These are phyloP conservation scores for Drechslera avenae DNA, from an alignment of 2,329 filamentous ascomycete species.

Conservation along the genomic window DNA sequence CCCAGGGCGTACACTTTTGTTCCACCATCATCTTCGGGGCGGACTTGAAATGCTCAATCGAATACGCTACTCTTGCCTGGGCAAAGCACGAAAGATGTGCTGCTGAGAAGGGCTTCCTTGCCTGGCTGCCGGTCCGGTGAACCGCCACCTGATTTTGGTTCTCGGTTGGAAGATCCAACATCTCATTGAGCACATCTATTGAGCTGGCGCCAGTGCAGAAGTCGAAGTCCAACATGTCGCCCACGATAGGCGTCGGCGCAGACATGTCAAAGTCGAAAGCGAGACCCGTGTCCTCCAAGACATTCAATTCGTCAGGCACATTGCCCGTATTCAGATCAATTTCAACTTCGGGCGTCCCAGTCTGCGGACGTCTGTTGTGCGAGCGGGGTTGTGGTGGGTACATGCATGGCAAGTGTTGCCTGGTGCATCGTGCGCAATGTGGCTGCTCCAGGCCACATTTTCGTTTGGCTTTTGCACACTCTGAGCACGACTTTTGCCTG, in stretches of 20 bases:
- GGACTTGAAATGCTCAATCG: slow-evolving; percentile 34
- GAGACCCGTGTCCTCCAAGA: slow-evolving; percentile 14
- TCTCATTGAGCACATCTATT: slow-evolving; percentile 54
- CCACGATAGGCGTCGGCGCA: slow-evolving; percentile 4
- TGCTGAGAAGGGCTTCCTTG: slow-evolving; percentile 12
- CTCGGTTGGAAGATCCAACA: slow-evolving; percentile 5
- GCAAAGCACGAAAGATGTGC: slow-evolving; percentile 26
- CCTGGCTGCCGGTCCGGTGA: not conserved
- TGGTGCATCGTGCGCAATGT: slow-evolving; percentile 59
- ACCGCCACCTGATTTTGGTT: slow-evolving; percentile 1
- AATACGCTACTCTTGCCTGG: slow-evolving; percentile 32
- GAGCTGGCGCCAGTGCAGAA: slow-evolving; percentile 51
- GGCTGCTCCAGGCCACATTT: slow-evolving; percentile 61
- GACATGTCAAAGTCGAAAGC: slow-evolving; percentile 14
- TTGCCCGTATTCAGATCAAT: slow-evolving; percentile 26
- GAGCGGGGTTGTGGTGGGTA: slow-evolving; percentile 44
- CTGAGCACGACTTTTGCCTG: slow-evolving; percentile 61
- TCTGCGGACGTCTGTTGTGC: not conserved
- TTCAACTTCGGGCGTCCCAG: slow-evolving; percentile 2
- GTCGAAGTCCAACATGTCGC: slow-evolving; percentile 26
- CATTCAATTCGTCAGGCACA: not conserved
- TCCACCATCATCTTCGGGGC: slow-evolving; percentile 52
- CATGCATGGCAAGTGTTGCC: slow-evolving; percentile 55
- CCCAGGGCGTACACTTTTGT: slow-evolving; percentile 60
- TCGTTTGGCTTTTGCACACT: slow-evolving; percentile 63